phyloP scores from a whole-genome alignment of 306 rosid species.

The Psophocarpus tetragonolobus region DNA sequence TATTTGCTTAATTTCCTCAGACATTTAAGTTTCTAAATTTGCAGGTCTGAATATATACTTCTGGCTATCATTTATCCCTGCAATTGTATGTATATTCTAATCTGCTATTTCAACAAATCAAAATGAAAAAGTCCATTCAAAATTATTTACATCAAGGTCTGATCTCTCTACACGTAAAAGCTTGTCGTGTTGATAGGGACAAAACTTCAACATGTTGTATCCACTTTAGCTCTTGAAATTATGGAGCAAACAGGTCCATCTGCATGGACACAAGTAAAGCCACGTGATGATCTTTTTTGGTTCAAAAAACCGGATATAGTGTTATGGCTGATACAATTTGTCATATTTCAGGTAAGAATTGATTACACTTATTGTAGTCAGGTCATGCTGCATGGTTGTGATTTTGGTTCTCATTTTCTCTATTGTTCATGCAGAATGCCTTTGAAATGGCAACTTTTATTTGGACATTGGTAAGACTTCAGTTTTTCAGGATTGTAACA shows the following conservation, averaged over 20 bases:
- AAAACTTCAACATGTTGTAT: constrained; percentile 95
- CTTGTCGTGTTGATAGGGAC: constrained; percentile 95
- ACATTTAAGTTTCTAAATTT: constrained; percentile 30
- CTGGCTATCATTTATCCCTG: constrained; percentile 98
- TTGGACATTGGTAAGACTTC: constrained; percentile 88
- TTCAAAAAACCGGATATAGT: constrained; percentile 79
- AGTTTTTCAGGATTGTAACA: not conserved
- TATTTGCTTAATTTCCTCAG: constrained; percentile 33
- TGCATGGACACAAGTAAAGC: constrained; percentile 72
- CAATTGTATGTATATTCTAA: constrained; percentile 62
- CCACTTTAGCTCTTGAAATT: constrained; percentile 86
- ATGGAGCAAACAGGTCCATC: constrained; percentile 63
- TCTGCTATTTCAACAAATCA: constrained; percentile 24
- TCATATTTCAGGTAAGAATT: constrained; percentile 80
- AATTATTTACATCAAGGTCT: constrained; percentile 13
- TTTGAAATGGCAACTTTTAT: constrained; percentile 95
- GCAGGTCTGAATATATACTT: constrained; percentile 88
- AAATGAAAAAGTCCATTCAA: not conserved
- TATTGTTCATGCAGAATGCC: constrained; percentile 67
- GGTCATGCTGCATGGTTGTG: not conserved
- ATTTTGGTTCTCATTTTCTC: constrained; percentile 27
- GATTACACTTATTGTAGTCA: not conserved
- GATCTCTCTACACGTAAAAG: constrained; percentile 50
- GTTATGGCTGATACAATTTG: constrained; percentile 84
- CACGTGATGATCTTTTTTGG: constrained; percentile 88